Conservation (phyloP, 2,329 filamentous ascomycete genomes). For the Gremmenia infestans region DNA sequence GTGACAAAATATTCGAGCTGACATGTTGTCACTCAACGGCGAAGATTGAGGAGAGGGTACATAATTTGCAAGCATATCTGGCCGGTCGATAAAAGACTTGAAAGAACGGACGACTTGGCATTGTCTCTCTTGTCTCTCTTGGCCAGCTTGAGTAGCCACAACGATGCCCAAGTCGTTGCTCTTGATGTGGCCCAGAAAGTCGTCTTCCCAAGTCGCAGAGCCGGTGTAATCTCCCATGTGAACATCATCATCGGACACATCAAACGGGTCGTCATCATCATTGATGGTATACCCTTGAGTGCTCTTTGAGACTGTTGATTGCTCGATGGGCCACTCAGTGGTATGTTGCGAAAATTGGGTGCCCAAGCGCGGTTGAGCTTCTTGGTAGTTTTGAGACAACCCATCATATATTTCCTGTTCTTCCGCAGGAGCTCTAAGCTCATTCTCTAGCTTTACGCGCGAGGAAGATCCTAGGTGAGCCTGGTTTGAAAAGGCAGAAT, state of each 20-base stretch:
- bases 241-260: conserved; percentile 54
- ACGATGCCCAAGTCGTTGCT: conserved; percentile 27
- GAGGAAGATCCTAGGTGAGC: not conserved
- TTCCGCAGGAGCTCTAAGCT: not conserved
- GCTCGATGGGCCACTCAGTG: not conserved
- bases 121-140: conserved; percentile 16
- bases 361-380: not conserved
- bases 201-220: conserved; percentile 35
- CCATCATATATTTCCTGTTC: not conserved
- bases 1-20: conserved; percentile 80
- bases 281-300: conserved; percentile 1
- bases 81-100: conserved; percentile 37
- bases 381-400: not conserved
- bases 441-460: not conserved
- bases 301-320: not conserved
- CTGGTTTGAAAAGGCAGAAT: not conserved
- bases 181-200: conserved; percentile 33
- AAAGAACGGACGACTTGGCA: conserved; percentile 39
- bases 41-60: conserved; percentile 59
- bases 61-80: conserved; percentile 58
- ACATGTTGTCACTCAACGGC: conserved; percentile 75
- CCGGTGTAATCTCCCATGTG: conserved; percentile 55
- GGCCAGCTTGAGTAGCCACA: conserved; percentile 27
- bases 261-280: conserved; percentile 37
- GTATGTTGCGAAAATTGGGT: not conserved